Conservation (phyloP, 2,329 filamentous ascomycete species). For the Aureobasidium sp. region DNA sequence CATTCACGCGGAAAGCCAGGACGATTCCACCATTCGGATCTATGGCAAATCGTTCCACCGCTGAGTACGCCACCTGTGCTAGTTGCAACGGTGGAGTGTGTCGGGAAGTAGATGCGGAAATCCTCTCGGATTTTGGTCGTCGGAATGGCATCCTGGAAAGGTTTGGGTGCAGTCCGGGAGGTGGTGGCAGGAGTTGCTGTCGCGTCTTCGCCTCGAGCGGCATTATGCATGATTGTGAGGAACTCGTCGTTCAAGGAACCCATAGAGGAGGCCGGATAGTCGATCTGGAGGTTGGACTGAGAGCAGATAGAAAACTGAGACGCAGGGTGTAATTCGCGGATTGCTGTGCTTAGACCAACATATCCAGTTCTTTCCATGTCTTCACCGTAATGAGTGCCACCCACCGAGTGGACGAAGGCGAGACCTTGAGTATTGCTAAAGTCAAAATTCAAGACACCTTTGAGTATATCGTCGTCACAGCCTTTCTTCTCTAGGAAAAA, state of each 20-base stretch:
- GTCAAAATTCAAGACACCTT: conserved; percentile 69
- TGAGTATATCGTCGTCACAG: conserved; percentile 54
- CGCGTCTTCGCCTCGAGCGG: conserved; percentile 41
- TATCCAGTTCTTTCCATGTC: conserved; percentile 54
- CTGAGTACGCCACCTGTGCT: conserved; percentile 27
- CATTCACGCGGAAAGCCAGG: conserved; percentile 60
- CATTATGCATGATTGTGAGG: conserved; percentile 50
- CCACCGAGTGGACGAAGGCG: conserved; percentile 75
- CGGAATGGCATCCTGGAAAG: conserved; percentile 20
- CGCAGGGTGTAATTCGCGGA: conserved; percentile 48
- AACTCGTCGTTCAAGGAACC: conserved; percentile 65
- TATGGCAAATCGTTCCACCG: conserved; percentile 78
- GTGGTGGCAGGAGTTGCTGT: conserved; percentile 5
- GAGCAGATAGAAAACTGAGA: conserved; percentile 37
- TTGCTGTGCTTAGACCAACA: conserved; percentile 60
- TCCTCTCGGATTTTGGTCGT: conserved; percentile 35
- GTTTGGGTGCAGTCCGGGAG: conserved; percentile 11
- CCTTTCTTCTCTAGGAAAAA: conserved; percentile 62
- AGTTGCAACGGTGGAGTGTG: conserved; percentile 47
- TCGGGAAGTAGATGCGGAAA: conserved; percentile 76
- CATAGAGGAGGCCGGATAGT: conserved; percentile 73
- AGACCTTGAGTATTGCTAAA: conserved; percentile 64
- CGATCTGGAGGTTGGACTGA: conserved; percentile 52
- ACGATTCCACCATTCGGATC: conserved; percentile 62
- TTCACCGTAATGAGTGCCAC: conserved; percentile 25